Conservation (phyloP, 148 eudicot species). For the Beta vulgaris region DNA sequence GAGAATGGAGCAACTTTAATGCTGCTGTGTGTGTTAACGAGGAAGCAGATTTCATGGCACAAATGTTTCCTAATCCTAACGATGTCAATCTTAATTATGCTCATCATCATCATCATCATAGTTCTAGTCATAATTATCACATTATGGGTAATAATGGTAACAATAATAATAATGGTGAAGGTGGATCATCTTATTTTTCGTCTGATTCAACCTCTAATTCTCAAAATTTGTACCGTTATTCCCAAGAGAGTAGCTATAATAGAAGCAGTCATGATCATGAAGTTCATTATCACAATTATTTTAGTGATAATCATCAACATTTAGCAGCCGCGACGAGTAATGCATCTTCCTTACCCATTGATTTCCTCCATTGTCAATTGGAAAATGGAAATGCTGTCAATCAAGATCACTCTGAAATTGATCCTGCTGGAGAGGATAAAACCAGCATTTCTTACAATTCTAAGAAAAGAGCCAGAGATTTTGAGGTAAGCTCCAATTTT, state of each 20-base stretch:
- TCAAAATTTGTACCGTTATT: slow-evolving; percentile 30
- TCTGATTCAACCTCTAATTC: slow-evolving; percentile 27
- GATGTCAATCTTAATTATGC: slow-evolving; percentile 17
- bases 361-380: slow-evolving; percentile 30
- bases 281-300: slow-evolving; percentile 32
- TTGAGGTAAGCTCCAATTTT: slow-evolving; percentile 46
- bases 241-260: slow-evolving; percentile 31
- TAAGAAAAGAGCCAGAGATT: slow-evolving; percentile 42
- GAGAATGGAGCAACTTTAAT: slow-evolving; percentile 58
- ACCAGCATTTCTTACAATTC: slow-evolving; percentile 25
- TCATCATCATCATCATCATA: slow-evolving; percentile 7
- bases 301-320: slow-evolving; percentile 27
- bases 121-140: slow-evolving; percentile 5
- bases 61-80: slow-evolving; percentile 45
- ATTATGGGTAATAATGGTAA: not conserved
- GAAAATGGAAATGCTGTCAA: slow-evolving; percentile 28
- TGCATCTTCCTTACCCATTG: slow-evolving; percentile 25
- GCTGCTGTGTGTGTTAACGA: slow-evolving; percentile 49
- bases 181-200: slow-evolving; percentile 32
- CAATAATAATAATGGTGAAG: slow-evolving; percentile 12
- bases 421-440: slow-evolving; percentile 27
- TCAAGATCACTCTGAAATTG: slow-evolving; percentile 23
- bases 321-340: slow-evolving; percentile 13
- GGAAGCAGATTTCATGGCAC: slow-evolving; percentile 74
- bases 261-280: slow-evolving; percentile 16